phyloP scores from a whole-genome alignment of 306 rosid species.

The Mimosa bimucronata region DNA sequence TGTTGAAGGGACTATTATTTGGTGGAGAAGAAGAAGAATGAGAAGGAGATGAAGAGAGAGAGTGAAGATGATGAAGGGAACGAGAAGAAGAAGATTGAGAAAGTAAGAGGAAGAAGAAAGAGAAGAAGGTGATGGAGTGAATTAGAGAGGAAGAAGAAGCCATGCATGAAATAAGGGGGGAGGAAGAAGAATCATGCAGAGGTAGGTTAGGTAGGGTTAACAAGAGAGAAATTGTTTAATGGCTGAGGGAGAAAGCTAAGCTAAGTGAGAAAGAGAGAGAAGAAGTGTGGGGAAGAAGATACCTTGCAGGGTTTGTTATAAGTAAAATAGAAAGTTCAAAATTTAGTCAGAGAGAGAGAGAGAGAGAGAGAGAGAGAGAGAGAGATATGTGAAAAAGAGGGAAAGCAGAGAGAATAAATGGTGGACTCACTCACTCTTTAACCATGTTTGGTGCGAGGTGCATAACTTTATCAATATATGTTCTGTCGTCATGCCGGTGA shows the following conservation, averaged over 20 bases:
- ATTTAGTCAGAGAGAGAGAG: constrained; percentile 24
- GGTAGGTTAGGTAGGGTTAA: constrained; percentile 6
- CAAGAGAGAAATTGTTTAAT: not conserved
- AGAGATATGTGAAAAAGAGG: not conserved
- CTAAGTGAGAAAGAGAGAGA: constrained; percentile 28
- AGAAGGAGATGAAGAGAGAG: not conserved
- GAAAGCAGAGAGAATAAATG: not conserved
- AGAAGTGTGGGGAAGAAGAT: constrained; percentile 33
- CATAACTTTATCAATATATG: constrained; percentile 38
- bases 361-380: constrained; percentile 26
- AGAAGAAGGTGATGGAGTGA: constrained; percentile 46
- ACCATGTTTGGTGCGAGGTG: constrained; percentile 38
- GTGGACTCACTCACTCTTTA: constrained; percentile 37
- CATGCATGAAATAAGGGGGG: constrained; percentile 61
- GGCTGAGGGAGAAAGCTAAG: not conserved
- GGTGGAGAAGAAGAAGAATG: not conserved
- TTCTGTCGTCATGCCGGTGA: constrained; percentile 35
- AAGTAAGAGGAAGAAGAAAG: constrained; percentile 45
- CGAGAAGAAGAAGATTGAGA: constrained; percentile 1
- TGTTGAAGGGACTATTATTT: not conserved
- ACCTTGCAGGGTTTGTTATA: constrained; percentile 43
- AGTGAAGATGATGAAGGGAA: constrained; percentile 29
- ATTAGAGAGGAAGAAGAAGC: constrained; percentile 47
- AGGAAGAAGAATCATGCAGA: constrained; percentile 40
- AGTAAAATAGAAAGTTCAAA: constrained; percentile 33